Evolutionary conservation across 2,329 filamentous ascomycete species (phyloP).

Genomic region (Cladosporium sp.): DNA sequence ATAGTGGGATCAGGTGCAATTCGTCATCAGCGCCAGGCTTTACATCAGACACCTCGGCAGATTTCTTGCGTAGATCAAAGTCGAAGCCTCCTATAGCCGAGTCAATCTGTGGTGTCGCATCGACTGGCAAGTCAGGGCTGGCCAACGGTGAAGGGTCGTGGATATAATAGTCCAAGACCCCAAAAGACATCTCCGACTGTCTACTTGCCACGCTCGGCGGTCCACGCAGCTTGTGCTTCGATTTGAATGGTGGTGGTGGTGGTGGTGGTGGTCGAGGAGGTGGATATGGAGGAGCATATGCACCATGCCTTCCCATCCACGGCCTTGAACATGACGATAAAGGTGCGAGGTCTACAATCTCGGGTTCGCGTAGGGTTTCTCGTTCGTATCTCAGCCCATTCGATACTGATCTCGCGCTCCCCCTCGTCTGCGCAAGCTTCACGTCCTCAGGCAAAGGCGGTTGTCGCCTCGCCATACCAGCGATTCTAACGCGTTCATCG

Average conservation of each 20-base stretch:
- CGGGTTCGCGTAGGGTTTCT: conserved; percentile 19
- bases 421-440: neutral
- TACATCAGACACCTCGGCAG: neutral
- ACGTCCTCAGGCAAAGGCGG: conserved; percentile 1
- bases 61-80: conserved; percentile 19
- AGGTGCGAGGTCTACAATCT: conserved; percentile 22
- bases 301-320: conserved; percentile 11
- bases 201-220: conserved; percentile 10
- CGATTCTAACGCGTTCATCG: conserved; percentile 15
- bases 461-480: neutral
- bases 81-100: conserved; percentile 27
- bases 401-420: neutral
- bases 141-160: conserved; percentile 19
- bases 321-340: conserved; percentile 12
- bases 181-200: conserved; percentile 28
- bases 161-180: conserved; percentile 30
- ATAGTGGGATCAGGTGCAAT: conserved; percentile 15
- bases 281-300: neutral
- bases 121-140: conserved; percentile 19
- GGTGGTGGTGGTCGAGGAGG: neutral
- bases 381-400: neutral
- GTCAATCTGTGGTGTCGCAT: conserved; percentile 16
- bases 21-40: conserved; percentile 15
- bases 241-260: neutral
- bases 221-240: neutral